Base-by-base conservation (phyloP, 164 flowering plant genomes). In the Chimonanthus salicifolius region DNA sequence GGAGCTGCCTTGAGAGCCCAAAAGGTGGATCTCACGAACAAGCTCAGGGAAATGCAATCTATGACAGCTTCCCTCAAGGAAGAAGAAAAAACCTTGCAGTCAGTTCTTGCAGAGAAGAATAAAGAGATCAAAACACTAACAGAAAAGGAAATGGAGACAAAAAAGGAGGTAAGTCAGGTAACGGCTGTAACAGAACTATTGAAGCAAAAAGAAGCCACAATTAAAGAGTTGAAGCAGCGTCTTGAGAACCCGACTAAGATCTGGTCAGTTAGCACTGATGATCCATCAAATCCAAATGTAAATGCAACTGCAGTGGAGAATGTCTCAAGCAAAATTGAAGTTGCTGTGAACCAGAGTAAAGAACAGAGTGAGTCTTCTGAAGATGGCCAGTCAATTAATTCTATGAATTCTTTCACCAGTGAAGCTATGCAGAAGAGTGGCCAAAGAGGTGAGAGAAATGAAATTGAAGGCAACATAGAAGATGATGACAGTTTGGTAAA, bases 201-300 rank as follows among this genome's bases (percentile, higher is more conserved):
- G 75, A 84, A 81, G 80, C 84, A 84, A 71, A 88, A 88, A 74
- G 94, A 90, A 65, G 78, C 78, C 48, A 88, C 87, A 71, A 79
- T 86, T 49, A 79, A 83, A 18, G 84, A 84, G 7, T 71, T 86
- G 84, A 86, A 85, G 77, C 80, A 43, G n/a, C 83, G 62, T 2
- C 78, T 80, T 21, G 71, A 80, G 58, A 51, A 46, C 4, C 80
- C 77, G 5, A 77, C n/a, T 49, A 75, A 79, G 3, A 69, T 79
- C 13, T 72, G 81, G 84, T 77, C 84, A 46, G 83, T 72, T 11
- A 80, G 79, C 66, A 43, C 75, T 5, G 84, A 83, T 75, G 79
- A 87, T 68, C 80, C 87, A 20, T 80, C 88, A 58, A 74, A 73
- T 11, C 70, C 71, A 8, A 47, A 70, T 3, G 72, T 71, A 7